These are phyloP conservation scores for Leptographium flavum DNA, from an alignment of 2,329 filamentous ascomycete species.

Conservation along the genomic window DNA sequence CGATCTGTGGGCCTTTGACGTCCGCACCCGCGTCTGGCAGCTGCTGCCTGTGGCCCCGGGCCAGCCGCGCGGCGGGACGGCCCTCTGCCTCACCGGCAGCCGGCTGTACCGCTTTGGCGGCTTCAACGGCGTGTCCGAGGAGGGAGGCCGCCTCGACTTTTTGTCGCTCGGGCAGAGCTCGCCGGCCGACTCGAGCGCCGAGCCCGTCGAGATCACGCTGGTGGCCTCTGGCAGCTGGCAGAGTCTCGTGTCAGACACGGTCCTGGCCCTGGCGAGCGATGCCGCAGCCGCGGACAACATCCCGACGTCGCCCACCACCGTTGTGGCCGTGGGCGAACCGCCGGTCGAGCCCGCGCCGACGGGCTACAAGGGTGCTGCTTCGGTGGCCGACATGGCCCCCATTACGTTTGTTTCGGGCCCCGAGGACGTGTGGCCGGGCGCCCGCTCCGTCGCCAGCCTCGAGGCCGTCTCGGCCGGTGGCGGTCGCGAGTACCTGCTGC, in stretches of 20 bases:
- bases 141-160: conserved; percentile 59
- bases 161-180: conserved; percentile 41
- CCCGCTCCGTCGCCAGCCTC: conserved; percentile 38
- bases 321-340: not conserved
- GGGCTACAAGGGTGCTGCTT: conserved; percentile 17
- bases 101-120: conserved; percentile 69
- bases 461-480: conserved; percentile 42
- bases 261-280: conserved; percentile 9
- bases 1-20: conserved; percentile 69
- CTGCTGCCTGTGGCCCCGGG: conserved; percentile 53
- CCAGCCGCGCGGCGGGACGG: conserved; percentile 50
- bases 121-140: conserved; percentile 55
- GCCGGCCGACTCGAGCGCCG: conserved; percentile 32
- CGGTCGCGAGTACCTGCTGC: conserved; percentile 46
- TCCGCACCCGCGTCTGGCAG: conserved; percentile 50
- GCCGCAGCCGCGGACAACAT: conserved; percentile 11
- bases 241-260: conserved; percentile 14
- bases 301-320: not conserved
- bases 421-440: conserved; percentile 28
- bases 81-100: conserved; percentile 48
- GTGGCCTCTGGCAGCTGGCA: conserved; percentile 39
- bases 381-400: not conserved
- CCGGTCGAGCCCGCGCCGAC: not conserved
- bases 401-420: conserved; percentile 8
- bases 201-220: conserved; percentile 32